Evolutionary conservation across 2,329 filamentous ascomycete genomes (phyloP).

Genomic region (Xylaria sp.): DNA sequence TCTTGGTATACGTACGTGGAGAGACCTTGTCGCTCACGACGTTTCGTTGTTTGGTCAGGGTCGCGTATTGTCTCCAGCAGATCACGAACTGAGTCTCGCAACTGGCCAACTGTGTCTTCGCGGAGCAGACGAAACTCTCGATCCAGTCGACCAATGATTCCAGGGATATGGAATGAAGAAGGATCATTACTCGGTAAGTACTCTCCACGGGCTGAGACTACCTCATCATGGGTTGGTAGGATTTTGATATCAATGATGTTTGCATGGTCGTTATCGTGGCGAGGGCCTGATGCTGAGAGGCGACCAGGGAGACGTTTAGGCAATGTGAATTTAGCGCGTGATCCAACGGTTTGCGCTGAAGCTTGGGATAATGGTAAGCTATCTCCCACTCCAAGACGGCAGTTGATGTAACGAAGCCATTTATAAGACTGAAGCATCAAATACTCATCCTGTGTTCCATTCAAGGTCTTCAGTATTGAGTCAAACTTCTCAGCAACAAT

Average conservation of each 20-base stretch:
- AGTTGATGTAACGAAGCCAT: constrained; percentile 49
- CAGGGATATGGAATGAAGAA: constrained; percentile 54
- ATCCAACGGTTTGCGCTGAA: constrained; percentile 23
- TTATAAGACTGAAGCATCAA: constrained; percentile 48
- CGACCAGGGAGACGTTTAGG: constrained; percentile 51
- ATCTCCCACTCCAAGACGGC: constrained; percentile 49
- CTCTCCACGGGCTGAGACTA: constrained; percentile 55
- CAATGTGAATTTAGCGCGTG: constrained; percentile 49
- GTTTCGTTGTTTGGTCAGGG: constrained; percentile 27
- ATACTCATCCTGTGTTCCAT: constrained; percentile 41
- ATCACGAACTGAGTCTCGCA: constrained; percentile 60
- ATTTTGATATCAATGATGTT: constrained; percentile 61
- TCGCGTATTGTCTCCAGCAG: constrained; percentile 52
- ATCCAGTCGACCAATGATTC: constrained; percentile 62
- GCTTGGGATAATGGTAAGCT: constrained; percentile 28
- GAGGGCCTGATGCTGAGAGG: constrained; percentile 49
- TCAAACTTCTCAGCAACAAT: constrained; percentile 35
- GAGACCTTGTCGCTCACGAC: constrained; percentile 42
- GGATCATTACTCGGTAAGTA: constrained; percentile 58
- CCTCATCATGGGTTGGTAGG: constrained; percentile 62
- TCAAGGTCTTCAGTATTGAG: constrained; percentile 20
- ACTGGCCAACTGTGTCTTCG: constrained; percentile 65
- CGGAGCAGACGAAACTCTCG: constrained; percentile 66
- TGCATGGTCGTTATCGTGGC: constrained; percentile 63
- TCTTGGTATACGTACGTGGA: constrained; percentile 54